phyloP scores from a whole-genome alignment of 1,284 basidiomycete genomes.

The Exsudoporus floridanus region DNA sequence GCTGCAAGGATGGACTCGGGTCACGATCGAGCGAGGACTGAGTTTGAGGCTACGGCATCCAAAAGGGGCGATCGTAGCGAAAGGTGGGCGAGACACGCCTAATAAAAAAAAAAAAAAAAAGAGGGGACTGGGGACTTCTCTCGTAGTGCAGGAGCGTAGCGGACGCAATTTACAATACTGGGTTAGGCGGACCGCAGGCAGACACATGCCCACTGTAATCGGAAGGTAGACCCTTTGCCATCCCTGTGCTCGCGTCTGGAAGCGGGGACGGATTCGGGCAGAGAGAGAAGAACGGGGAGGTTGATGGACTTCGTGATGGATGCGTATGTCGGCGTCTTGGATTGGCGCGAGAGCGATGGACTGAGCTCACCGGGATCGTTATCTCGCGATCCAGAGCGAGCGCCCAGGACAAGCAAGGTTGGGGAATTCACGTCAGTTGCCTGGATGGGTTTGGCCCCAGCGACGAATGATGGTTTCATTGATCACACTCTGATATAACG shows the following conservation, averaged over 20 bases:
- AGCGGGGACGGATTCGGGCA: conserved; percentile 13
- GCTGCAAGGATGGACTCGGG: not conserved
- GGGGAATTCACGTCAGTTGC: conserved; percentile 28
- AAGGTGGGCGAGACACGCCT: too few relatives aligned
- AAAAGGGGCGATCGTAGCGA: conserved; percentile 4
- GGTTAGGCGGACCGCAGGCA: conserved; percentile 30
- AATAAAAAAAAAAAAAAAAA: conserved; percentile 12
- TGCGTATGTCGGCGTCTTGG: conserved; percentile 28
- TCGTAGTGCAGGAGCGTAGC: conserved; percentile 26
- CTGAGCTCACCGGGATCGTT: too few relatives aligned
- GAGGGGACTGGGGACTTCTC: conserved; percentile 18
- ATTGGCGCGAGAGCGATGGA: too few relatives aligned
- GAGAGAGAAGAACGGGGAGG: conserved; percentile 19
- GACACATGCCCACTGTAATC: conserved; percentile 25
- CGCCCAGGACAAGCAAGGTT: conserved; percentile 15
- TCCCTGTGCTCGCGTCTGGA: conserved; percentile 24
- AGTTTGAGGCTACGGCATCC: conserved; percentile 7
- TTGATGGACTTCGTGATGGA: conserved; percentile 26
- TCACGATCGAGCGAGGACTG: conserved; percentile 4
- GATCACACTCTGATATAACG: conserved; percentile 24
- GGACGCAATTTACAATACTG: conserved; percentile 27
- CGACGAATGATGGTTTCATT: conserved; percentile 28
- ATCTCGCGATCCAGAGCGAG: conserved; percentile 33
- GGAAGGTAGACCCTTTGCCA: conserved; percentile 28
- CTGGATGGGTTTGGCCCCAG: conserved; percentile 5